These are phyloP conservation scores for Polygonum aviculare DNA, from an alignment of 148 eudicot species.

Conservation along the genomic window DNA sequence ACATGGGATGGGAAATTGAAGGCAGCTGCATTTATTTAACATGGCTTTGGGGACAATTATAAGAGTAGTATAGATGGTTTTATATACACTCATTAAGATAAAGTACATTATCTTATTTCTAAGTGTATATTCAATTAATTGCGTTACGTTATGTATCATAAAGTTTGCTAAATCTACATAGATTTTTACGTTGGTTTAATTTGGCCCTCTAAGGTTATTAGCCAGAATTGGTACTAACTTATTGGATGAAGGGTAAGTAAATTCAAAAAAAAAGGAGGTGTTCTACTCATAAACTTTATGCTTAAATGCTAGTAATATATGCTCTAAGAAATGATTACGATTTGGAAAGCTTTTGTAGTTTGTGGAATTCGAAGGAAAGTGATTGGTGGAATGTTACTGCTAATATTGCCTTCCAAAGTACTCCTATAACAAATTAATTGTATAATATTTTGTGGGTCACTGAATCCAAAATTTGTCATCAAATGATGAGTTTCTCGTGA, in stretches of 20 bases:
- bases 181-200: background rate
- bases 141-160: background rate
- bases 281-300: constrained; percentile 1
- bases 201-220: background rate
- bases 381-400: constrained; percentile 6
- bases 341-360: constrained; percentile 4
- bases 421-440: background rate
- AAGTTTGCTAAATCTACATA: background rate
- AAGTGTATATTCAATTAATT: background rate
- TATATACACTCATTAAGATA: too few species aligned
- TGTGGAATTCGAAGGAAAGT: constrained; percentile 9
- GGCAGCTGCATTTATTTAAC: too few species aligned
- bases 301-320: background rate
- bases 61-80: too few species aligned
- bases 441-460: too few species aligned
- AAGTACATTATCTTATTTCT: background rate
- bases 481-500: too few species aligned
- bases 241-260: background rate
- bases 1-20: too few species aligned
- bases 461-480: too few species aligned
- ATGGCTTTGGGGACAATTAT: too few species aligned
- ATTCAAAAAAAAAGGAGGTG: background rate
- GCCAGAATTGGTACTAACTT: background rate
- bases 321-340: background rate
- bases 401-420: background rate